phyloP scores from a whole-genome alignment of 176 grass and related monocot species.

The Rhynchospora breviuscula region DNA sequence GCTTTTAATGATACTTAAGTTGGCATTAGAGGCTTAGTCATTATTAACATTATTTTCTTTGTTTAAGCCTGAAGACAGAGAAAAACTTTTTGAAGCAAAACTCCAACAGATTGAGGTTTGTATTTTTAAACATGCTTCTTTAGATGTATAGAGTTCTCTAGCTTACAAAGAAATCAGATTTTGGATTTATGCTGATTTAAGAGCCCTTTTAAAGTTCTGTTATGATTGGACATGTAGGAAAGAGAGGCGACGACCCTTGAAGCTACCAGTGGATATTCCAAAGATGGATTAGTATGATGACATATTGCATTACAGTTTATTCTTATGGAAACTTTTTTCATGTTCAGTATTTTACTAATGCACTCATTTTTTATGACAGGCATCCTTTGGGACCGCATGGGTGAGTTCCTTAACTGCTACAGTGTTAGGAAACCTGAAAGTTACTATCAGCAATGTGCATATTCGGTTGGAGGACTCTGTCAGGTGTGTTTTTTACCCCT shows the following conservation, averaged over 20 bases:
- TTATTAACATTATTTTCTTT: background rate
- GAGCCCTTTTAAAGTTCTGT: conserved; percentile 10
- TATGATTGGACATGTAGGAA: conserved; percentile 52
- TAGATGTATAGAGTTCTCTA: conserved; percentile 16
- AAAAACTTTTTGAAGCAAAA: conserved; percentile 96
- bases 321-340: conserved; percentile 5
- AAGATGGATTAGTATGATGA: conserved; percentile 67
- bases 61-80: conserved; percentile 85
- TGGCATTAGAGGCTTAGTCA: background rate
- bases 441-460: conserved; percentile 95
- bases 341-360: conserved; percentile 25
- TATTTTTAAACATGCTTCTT: conserved; percentile 14
- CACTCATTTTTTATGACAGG: conserved; percentile 34
- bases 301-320: conserved; percentile 20
- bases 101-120: conserved; percentile 98
- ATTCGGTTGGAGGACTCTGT: conserved; percentile 97
- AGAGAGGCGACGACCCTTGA: conserved; percentile 74
- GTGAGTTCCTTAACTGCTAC: conserved; percentile 80
- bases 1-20: background rate
- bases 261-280: conserved; percentile 68
- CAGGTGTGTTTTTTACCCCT: conserved; percentile 42
- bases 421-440: conserved; percentile 97
- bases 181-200: background rate
- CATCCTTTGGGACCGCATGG: conserved; percentile 73
- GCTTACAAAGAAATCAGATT: background rate